These are phyloP conservation scores for Pezicula radicicola DNA, from an alignment of 2,329 filamentous ascomycete genomes.

Conservation along the genomic window DNA sequence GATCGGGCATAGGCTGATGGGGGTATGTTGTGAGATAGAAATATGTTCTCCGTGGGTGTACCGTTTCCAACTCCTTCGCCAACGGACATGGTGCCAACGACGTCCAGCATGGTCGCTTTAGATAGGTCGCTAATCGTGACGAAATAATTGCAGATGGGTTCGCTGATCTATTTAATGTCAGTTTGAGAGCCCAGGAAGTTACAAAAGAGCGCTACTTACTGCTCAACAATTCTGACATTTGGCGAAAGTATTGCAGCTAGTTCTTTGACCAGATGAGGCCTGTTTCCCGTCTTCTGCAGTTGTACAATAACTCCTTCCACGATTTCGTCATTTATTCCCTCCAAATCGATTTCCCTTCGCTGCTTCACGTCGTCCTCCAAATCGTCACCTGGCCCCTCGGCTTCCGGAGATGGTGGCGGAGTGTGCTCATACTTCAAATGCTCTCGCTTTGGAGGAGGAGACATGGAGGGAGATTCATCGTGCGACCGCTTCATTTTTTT, in stretches of 20 bases:
- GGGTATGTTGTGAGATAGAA: slow-evolving; percentile 91
- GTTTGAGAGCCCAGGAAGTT: slow-evolving; percentile 4
- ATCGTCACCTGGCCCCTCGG: slow-evolving; percentile 32
- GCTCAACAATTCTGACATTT: slow-evolving; percentile 80
- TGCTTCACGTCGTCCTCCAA: slow-evolving; percentile 39
- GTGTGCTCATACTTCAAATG: slow-evolving; percentile 63
- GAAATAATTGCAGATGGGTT: slow-evolving; percentile 96
- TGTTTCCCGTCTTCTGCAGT: slow-evolving; percentile 84
- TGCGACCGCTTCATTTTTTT: slow-evolving; percentile 82
- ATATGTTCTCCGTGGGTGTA: slow-evolving; percentile 92
- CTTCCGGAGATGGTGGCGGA: slow-evolving; percentile 72
- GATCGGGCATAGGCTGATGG: slow-evolving; percentile 76
- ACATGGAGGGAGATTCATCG: slow-evolving; percentile 42
- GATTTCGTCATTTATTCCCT: slow-evolving; percentile 90
- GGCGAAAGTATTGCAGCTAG: slow-evolving; percentile 76
- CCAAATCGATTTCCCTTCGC: slow-evolving; percentile 65
- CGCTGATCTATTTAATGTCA: slow-evolving; percentile 66
- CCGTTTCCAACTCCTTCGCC: slow-evolving; percentile 87
- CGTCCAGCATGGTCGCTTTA: slow-evolving; percentile 81
- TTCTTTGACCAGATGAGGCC: slow-evolving; percentile 93
- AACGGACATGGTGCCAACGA: slow-evolving; percentile 78
- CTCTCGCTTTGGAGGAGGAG: slow-evolving; percentile 37
- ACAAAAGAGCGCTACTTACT: slow-evolving; percentile 57
- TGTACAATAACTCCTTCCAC: slow-evolving; percentile 88
- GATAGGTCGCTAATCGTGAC: slow-evolving; percentile 82